phyloP scores from a whole-genome alignment of 768 basidiomycete genomes.

The Tulasnella sp. region DNA sequence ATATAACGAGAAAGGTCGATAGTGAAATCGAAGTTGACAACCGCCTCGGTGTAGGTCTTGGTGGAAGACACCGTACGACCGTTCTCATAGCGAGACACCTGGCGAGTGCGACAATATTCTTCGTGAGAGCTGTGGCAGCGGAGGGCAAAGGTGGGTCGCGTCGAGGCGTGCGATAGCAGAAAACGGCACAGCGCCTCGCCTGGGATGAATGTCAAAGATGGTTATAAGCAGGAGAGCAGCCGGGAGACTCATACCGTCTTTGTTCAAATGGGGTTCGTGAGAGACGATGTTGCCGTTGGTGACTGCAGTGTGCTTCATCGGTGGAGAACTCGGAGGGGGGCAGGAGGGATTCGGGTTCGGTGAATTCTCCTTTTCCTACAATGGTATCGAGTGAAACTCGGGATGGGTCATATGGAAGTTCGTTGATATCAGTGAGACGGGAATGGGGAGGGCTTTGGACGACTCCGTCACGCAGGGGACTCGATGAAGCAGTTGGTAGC shows the following conservation, averaged over 20 bases:
- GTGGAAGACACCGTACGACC: slow-evolving; percentile 17
- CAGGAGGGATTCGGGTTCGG: not conserved
- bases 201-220: slow-evolving; percentile 23
- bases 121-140: slow-evolving; percentile 43
- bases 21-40: slow-evolving; percentile 58
- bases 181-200: slow-evolving; percentile 66
- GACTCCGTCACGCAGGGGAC: no score
- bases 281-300: slow-evolving; percentile 53
- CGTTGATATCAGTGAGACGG: no score
- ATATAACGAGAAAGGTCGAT: slow-evolving; percentile 41
- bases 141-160: slow-evolving; percentile 35
- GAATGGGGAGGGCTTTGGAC: no score
- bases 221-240: no score
- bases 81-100: slow-evolving; percentile 26
- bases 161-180: slow-evolving; percentile 43
- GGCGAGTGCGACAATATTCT: slow-evolving; percentile 40
- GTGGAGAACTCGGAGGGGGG: slow-evolving; percentile 56
- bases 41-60: slow-evolving; percentile 45
- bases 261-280: slow-evolving; percentile 56
- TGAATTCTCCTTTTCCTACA: no score
- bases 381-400: no score
- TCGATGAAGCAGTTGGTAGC: no score
- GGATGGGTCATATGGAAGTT: no score
- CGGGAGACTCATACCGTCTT: slow-evolving; percentile 36
- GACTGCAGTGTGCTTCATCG: slow-evolving; percentile 50